Base-by-base conservation (phyloP, 768 basidiomycete genomes). In the Porpolomopsis calyptriformis region DNA sequence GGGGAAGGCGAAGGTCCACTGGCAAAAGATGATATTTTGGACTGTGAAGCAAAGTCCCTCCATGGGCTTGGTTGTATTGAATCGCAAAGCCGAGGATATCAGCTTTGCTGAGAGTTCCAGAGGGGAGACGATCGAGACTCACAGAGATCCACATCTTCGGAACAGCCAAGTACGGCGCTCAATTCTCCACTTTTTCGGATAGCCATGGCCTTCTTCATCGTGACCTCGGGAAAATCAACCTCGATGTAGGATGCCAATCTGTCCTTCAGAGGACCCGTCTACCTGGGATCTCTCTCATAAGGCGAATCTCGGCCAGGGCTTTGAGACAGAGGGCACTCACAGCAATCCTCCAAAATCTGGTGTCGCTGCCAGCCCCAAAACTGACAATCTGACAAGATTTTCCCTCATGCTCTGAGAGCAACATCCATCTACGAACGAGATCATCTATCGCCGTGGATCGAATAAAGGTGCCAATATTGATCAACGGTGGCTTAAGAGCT, bases 281-380 rank as follows among this genome's bases (percentile, higher is more conserved):
- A 65, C 49, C 63, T 62, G 54, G 50, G 54, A 42, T 36, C 23
- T 2, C n/a, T n/a, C n/a, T n/a, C n/a, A n/a, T n/a, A n/a, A n/a
- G n/a, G n/a, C n/a, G n/a, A n/a, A n/a, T n/a, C n/a, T n/a, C n/a
- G n/a, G n/a, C n/a, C n/a, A n/a, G n/a, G n/a, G n/a, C n/a, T n/a
- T n/a, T n/a, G n/a, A n/a, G n/a, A n/a, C n/a, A n/a, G n/a, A n/a
- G n/a, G n/a, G 37, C 34, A 74, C 85, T 66, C 66, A 89, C 90
- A 67, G 72, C 74, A 55, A 94, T 67, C 46, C 92, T 72, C 92
- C 94, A 99, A 60, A 87, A 98, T 44, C 96, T 70, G 2, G 91
- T 91, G 65, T 99, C 96, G 55, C 89, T 97, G 19, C 96, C 96
- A 1, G 93, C 85, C 0, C 96, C 96, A 24, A 97, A 62, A 62